Evolutionary conservation across 2,329 filamentous ascomycete genomes (phyloP).

Genomic region (Aspergillus candidus): DNA sequence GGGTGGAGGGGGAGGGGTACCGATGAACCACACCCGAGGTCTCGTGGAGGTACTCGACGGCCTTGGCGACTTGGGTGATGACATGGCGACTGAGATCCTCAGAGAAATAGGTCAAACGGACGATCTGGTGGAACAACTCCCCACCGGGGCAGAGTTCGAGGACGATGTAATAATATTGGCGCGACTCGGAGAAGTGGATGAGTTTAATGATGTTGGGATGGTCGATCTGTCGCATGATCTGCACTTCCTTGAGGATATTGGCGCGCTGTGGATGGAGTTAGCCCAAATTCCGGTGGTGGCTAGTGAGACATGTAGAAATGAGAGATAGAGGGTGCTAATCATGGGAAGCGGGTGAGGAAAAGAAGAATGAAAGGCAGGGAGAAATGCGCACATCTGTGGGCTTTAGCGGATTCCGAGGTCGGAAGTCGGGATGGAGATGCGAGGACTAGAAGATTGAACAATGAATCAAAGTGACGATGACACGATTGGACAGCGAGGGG

Average conservation of each 20-base stretch:
- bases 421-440: slow-evolving; percentile 93
- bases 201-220: slow-evolving; percentile 95
- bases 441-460: slow-evolving; percentile 59
- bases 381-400: slow-evolving; percentile 84
- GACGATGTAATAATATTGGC: slow-evolving; percentile 95
- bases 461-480: too few species aligned
- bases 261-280: slow-evolving; percentile 60
- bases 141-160: slow-evolving; percentile 91
- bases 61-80: slow-evolving; percentile 90
- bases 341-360: slow-evolving; percentile 1
- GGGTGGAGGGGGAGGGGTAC: slow-evolving; percentile 45
- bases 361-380: slow-evolving; percentile 32
- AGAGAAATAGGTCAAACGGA: slow-evolving; percentile 96
- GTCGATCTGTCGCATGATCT: slow-evolving; percentile 95
- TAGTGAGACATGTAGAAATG: not conserved
- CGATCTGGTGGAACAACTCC: slow-evolving; percentile 97
- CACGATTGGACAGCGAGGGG: not conserved
- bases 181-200: slow-evolving; percentile 86
- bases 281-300: slow-evolving; percentile 11
- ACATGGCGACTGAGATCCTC: slow-evolving; percentile 92
- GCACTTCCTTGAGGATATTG: slow-evolving; percentile 96
- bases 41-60: slow-evolving; percentile 88
- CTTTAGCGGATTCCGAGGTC: slow-evolving; percentile 70
- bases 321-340: not conserved
- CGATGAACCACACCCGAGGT: slow-evolving; percentile 93